phyloP scores from a whole-genome alignment of 768 basidiomycete species.

The Podaxis sp. region DNA sequence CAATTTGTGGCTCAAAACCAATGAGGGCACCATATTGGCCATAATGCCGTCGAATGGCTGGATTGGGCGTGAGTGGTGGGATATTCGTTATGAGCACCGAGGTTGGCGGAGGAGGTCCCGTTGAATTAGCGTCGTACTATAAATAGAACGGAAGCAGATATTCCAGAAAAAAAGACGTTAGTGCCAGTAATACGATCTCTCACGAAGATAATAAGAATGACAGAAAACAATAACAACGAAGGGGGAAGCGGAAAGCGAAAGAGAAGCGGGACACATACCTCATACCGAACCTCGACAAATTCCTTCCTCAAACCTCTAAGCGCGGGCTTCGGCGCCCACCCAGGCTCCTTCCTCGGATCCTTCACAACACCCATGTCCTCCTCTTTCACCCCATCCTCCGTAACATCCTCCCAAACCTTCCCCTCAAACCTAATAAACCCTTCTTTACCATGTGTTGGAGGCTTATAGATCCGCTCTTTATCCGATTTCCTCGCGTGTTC shows the following conservation, averaged over 20 bases:
- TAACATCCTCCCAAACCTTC: slow-evolving; percentile 44
- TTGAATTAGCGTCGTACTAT: slow-evolving; percentile 77
- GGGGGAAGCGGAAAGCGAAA: not conserved
- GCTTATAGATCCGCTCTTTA: slow-evolving; percentile 24
- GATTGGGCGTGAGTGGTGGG: slow-evolving; percentile 67
- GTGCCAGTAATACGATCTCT: slow-evolving; percentile 11
- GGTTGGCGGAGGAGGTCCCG: slow-evolving; percentile 69
- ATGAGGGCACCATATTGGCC: slow-evolving; percentile 56
- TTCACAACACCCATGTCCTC: slow-evolving; percentile 35
- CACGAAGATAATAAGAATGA: not conserved
- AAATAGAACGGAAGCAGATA: slow-evolving; percentile 8
- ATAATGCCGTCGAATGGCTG: slow-evolving; percentile 67
- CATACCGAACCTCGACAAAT: slow-evolving; percentile 51
- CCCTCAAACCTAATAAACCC: slow-evolving; percentile 54
- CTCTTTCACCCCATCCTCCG: slow-evolving; percentile 27
- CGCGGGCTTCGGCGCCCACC: slow-evolving; percentile 23
- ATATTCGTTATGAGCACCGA: slow-evolving; percentile 73
- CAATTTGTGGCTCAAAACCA: slow-evolving; percentile 76
- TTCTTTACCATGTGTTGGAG: slow-evolving; percentile 55
- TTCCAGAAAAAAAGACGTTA: slow-evolving; percentile 6
- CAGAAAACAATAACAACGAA: not conserved
- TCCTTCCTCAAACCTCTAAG: slow-evolving; percentile 27
- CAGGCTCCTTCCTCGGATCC: slow-evolving; percentile 58
- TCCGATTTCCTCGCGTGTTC: slow-evolving; percentile 36
- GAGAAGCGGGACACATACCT: slow-evolving; percentile 37